Evolutionary conservation across 768 basidiomycete species (phyloP), one percentile per base, ranked within the genome.

Genomic region (Myochromella boudieri): DNA sequence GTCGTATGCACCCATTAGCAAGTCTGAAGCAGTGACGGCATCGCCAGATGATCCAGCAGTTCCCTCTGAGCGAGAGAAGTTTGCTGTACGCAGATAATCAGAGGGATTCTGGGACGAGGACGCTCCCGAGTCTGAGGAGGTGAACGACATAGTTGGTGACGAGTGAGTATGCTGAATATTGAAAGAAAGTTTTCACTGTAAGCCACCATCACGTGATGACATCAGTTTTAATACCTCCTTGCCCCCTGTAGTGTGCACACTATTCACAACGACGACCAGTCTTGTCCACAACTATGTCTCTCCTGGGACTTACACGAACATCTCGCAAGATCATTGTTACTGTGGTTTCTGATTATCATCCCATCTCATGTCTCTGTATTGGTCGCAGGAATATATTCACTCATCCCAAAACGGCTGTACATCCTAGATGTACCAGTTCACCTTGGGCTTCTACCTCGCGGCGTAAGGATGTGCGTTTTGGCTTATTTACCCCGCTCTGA

Each of bases 1-100:
- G 74, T 97, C 94, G 70, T 91, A 95, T 9, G 87, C 80, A 55
- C 84, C 84, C 70, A 83, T 75, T 57, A 97, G 86, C 57, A 97
- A 74, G 75, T 95, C 91, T 46, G 84, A 81, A 37, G 95, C 92
- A 42, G 90, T 90, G 48, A 87, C 81, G 43, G 82, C 77, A 63
- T 75, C 72, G 47, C 80, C 81, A 47, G 72, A 68, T 33, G 74
- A 58, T 40, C 69, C 51, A 18, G 74, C 15, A 14, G 57, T 57
- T 33, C 68, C 60, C 17, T 70, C 69, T 38, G 74, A 55, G 37
- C 69, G 67, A 39, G 79, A 72, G 54, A 81, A 78, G 27, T 68
- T 70, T 9, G 80, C 76, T 49, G 68, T 65, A 43, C 73, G 71
- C 42, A 82, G 58, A 53, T 71, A 71, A 15, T 70, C 68, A 21